Evolutionary conservation across 768 basidiomycete species (phyloP).

Genomic region (Pisolithus albus): DNA sequence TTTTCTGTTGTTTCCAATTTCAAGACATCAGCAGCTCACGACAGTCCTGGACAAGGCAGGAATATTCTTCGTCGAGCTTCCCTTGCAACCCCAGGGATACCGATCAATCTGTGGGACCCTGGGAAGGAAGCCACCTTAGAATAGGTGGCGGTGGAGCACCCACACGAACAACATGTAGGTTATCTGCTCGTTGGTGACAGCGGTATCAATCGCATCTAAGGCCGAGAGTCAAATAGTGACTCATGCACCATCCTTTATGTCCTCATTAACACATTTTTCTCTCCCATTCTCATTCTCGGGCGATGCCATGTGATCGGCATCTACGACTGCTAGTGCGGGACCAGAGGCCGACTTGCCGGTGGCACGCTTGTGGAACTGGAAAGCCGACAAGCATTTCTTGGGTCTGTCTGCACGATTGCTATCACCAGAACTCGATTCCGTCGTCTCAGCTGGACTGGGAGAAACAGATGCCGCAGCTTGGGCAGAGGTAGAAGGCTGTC

Average conservation of each 20-base stretch:
- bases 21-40: too few relatives aligned
- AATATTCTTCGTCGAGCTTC: too few relatives aligned
- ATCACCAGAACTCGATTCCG: conserved; percentile 8
- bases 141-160: conserved; percentile 34
- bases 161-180: conserved; percentile 83
- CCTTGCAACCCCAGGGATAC: too few relatives aligned
- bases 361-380: conserved; percentile 57
- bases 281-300: conserved; percentile 33
- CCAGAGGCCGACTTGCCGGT: conserved; percentile 54
- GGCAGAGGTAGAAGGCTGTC: conserved; percentile 14
- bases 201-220: conserved; percentile 63
- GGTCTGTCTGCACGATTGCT: conserved; percentile 15
- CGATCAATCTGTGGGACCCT: too few relatives aligned
- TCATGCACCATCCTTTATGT: conserved; percentile 58
- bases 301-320: conserved; percentile 45
- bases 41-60: too few relatives aligned
- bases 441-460: conserved; percentile 4
- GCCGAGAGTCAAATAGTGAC: conserved; percentile 78
- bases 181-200: conserved; percentile 74
- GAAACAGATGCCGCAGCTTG: conserved; percentile 2
- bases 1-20: too few relatives aligned
- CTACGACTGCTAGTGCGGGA: conserved; percentile 73
- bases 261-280: conserved; percentile 39
- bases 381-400: conserved; percentile 57
- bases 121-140: too few relatives aligned